phyloP scores from a whole-genome alignment of 805 yeast species.

The Candida maltosa region DNA sequence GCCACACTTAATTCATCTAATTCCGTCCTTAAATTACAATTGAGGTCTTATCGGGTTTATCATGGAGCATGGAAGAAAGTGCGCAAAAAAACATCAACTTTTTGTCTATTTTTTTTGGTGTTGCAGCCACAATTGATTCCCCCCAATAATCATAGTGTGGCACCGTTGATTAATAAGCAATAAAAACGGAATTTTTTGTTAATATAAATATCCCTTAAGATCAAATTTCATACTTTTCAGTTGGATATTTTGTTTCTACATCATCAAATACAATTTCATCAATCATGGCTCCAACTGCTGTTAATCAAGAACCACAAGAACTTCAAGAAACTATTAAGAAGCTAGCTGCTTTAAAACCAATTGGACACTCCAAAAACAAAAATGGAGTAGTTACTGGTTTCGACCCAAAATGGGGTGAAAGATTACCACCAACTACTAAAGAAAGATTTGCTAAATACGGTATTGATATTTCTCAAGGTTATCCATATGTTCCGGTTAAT shows the following conservation, averaged over 20 bases:
- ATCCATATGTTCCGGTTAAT: slow-evolving; percentile 19
- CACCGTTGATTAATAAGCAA: not conserved
- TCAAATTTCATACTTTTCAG: too few species aligned
- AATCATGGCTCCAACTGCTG: slow-evolving; percentile 15
- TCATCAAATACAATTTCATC: too few species aligned
- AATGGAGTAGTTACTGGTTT: slow-evolving; percentile 4
- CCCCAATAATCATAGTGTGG: too few species aligned
- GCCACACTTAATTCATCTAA: too few species aligned
- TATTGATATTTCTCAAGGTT: slow-evolving; percentile 24
- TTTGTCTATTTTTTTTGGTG: not conserved
- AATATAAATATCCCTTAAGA: slow-evolving; percentile 21
- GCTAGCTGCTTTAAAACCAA: slow-evolving; percentile 14
- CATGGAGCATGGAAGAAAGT: too few species aligned
- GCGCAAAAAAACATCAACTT: slow-evolving; percentile 1
- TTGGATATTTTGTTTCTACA: too few species aligned
- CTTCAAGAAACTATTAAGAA: slow-evolving; percentile 11
- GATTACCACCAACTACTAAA: slow-evolving; percentile 19
- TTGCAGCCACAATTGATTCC: slow-evolving; percentile 6
- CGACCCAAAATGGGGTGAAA: slow-evolving; percentile 13
- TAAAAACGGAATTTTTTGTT: too few species aligned
- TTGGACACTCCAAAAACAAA: slow-evolving; percentile 11
- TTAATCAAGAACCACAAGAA: slow-evolving; percentile 3
- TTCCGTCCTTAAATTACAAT: too few species aligned
- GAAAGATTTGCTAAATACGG: slow-evolving; percentile 20
- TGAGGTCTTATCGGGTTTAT: too few species aligned